Evolutionary conservation across 2,329 filamentous ascomycete species (phyloP).

Genomic region (Calonectria montana): DNA sequence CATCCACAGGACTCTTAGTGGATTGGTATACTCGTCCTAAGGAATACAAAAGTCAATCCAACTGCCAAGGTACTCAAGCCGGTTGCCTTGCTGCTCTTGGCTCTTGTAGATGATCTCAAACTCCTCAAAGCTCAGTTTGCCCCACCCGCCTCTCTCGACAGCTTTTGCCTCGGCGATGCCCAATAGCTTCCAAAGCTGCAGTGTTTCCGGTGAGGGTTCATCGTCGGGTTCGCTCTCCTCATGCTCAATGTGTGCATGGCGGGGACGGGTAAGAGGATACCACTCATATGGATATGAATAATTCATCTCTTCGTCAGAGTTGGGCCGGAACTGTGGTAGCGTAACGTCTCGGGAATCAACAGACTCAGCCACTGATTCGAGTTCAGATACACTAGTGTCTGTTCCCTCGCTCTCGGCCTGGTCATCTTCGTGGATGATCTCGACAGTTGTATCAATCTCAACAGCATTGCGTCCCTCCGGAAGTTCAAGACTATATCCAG

Average conservation of each 20-base stretch:
- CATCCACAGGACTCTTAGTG: background rate
- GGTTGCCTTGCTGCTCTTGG: conserved; percentile 70
- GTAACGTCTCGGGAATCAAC: conserved; percentile 66
- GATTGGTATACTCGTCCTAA: conserved; percentile 45
- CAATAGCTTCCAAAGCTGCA: conserved; percentile 65
- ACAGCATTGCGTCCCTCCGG: conserved; percentile 46
- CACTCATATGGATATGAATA: conserved; percentile 23
- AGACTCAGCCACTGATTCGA: conserved; percentile 18
- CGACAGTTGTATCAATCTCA: conserved; percentile 45
- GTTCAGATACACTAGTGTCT: conserved; percentile 27
- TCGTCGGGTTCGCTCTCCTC: conserved; percentile 29
- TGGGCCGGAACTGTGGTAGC: conserved; percentile 76
- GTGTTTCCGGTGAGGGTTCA: conserved; percentile 45
- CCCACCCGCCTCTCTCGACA: conserved; percentile 79
- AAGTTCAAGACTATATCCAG: conserved; percentile 57
- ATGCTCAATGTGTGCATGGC: background rate
- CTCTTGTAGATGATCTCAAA: conserved; percentile 81
- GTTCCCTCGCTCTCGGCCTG: conserved; percentile 6
- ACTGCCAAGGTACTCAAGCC: conserved; percentile 83
- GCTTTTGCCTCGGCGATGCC: conserved; percentile 77
- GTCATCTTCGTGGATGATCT: conserved; percentile 37
- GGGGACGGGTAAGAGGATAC: conserved; percentile 37
- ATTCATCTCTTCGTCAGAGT: conserved; percentile 50
- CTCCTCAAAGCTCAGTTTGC: conserved; percentile 80
- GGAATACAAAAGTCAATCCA: conserved; percentile 90